Conservation (phyloP, 2,329 filamentous ascomycete species). For the Sordariomycetes sp. region DNA sequence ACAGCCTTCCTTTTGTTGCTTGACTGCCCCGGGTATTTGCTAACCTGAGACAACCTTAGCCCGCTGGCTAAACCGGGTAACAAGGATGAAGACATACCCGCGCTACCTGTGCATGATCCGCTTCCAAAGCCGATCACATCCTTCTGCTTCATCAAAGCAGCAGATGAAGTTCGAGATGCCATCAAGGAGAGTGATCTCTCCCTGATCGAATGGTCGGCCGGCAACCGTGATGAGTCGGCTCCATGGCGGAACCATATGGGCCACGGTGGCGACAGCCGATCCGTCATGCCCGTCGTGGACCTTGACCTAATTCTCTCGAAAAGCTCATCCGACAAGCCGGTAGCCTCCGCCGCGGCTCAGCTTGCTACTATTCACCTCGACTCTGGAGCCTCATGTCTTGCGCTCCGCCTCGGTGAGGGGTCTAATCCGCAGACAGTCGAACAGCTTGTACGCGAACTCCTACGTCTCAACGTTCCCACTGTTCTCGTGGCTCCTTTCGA, state of each 20-base stretch:
- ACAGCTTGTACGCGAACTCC: constrained; percentile 1
- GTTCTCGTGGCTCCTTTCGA: constrained; percentile 2
- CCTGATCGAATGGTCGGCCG: constrained; percentile 2
- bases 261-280: neutral
- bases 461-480: constrained; percentile 3
- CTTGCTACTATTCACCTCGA: constrained; percentile 3
- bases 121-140: constrained; percentile 3
- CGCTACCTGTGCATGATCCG: neutral
- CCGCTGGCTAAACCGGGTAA: neutral
- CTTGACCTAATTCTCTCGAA: neutral
- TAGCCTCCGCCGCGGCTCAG: constrained; percentile 1
- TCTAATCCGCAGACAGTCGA: neutral
- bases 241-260: constrained; percentile 3
- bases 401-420: neutral
- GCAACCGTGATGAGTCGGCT: constrained; percentile 1
- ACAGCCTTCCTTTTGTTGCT: neutral
- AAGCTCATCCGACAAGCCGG: neutral
- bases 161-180: neutral
- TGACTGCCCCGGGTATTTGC: neutral
- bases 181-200: constrained; percentile 3
- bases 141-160: constrained; percentile 1
- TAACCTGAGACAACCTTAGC: constrained; percentile 1
- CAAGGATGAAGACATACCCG: neutral
- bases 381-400: constrained; percentile 1
- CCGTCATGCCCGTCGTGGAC: constrained; percentile 3